Base-by-base conservation (phyloP, 108 stramenopile genomes). In the Fistulifera pelliculosa region DNA sequence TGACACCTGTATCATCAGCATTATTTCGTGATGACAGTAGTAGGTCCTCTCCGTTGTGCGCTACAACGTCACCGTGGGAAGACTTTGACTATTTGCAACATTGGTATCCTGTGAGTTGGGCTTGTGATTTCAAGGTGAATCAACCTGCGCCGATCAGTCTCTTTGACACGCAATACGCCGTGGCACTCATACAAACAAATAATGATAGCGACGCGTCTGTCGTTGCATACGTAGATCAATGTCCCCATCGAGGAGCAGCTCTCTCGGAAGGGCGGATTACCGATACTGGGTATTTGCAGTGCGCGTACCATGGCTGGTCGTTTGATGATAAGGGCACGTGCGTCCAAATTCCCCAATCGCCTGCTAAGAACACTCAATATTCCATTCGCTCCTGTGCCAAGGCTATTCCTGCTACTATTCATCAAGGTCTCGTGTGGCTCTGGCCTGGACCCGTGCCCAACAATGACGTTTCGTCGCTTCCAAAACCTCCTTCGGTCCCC, bases 241-340 rank as follows among this genome's bases (percentile, higher is more conserved):
- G 83, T 53, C 74, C 83, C 23, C 83, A 85, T 64, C 77, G 78
- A 49, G 62, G 59, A 15, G 83, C 75, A 12, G 70, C 79, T 2
- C 58, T 85, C 10, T 59, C 54, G 25, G 70, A 85, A 60, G 83
- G 83, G 13, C 66, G 83, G 16, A 55, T 85, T 26, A 85, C 79
- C 12, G 43, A 54, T 1, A 44, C 51, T 21, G 77, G 77, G 0
- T 61, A 65, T 26, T 53, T 90, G 47, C 69, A 83, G 56, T 90
- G 88, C 43, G 81, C 88, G 12, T 90, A 94, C 58, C 94, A 94
- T 61, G 94, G 94, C 16, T 94, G 94, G 94, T 70, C 80, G 47
- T 94, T 90, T 60, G 66, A 80, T 35, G 57, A 56, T 19, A 52
- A 62, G 41, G 93, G 84, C 5, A 42, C 21, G 1, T 74, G 83